Base-by-base conservation (phyloP, 2,329 filamentous ascomycete species). In the Drechslerella coelobrocha region DNA sequence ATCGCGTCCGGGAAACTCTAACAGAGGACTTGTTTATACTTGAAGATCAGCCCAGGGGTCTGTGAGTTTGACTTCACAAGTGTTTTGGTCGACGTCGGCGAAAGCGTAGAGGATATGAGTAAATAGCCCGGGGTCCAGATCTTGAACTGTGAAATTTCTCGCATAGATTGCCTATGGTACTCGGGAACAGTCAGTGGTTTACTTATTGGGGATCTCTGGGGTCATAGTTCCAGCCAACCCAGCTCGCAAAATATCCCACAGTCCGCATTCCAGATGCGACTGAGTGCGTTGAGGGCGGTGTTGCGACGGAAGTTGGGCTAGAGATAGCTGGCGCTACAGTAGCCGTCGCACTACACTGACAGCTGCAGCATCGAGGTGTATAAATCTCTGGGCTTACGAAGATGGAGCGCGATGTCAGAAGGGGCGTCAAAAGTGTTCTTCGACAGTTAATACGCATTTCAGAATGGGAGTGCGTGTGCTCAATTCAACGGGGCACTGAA, bases 51-150 rank as follows among this genome's bases (percentile, higher is more conserved):
- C 51, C 27, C 27, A 37, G 3, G 17, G 51, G 29, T 54, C 29
- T 5, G 14, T 23, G 23, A 54, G 51, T 2, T 10, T 54, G 2
- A 54, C 21, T 7, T 37, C 9, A 21, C 51, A 26, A 2, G 29
- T 54, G 4, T 27, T 10, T 10, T 6, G 23, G 24, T 34, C 31
- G 14, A 61, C 34, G 19, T 51, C n/a, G 3, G 31, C 19, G 26
- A 21, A 73, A 62, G 57, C 62, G 73, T 97, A 97, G 17, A 97
- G 86, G 4, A 97, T 80, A 77, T 97, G 93, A 0, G 92, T 97
- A 41, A 97, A 84, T 61, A 90, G 88, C 59, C 92, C 85, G 2
- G 84, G 86, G 0, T 90, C 90, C 5, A 97, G 84, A 77, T 96
- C 87, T 77, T 95, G 89, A 0, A 92, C 91, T 21, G 87, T 85